A percentile compares a stretch with the other conserved stretches of the same genome.
Evolutionary conservation across 2,329 filamentous ascomycete species (phyloP).

Genomic region (Pseudogymnoascus sp.): DNA sequence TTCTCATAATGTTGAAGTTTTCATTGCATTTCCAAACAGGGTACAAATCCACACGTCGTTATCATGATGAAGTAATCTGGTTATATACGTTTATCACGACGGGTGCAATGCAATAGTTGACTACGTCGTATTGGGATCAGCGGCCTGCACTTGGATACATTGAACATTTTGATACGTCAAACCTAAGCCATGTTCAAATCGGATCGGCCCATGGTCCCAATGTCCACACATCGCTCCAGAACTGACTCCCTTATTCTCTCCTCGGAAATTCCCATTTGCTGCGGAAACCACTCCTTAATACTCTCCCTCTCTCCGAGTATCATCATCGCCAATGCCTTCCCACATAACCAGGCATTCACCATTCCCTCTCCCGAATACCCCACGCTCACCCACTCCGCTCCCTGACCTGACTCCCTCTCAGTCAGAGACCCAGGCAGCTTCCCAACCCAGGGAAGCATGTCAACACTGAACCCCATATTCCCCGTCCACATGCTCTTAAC

Average conservation of each 20-base stretch:
- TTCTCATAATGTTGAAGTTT: neutral
- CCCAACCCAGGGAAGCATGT: constrained; percentile 44
- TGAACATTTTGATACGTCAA: no score
- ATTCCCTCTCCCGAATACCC: constrained; percentile 47
- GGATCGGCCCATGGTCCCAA: neutral
- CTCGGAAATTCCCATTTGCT: neutral
- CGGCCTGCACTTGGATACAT: no score
- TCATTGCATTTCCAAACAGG: no score
- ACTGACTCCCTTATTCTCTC: neutral
- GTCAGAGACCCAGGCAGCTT: constrained; percentile 31
- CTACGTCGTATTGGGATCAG: no score
- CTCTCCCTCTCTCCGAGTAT: constrained; percentile 31
- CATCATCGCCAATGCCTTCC: constrained; percentile 41
- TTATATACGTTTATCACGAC: no score
- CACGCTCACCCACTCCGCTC: constrained; percentile 42
- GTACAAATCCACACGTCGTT: no score
- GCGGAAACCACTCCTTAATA: neutral
- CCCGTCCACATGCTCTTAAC: constrained; percentile 43
- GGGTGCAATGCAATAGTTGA: no score
- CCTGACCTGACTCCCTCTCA: constrained; percentile 11
- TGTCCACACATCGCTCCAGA: neutral
- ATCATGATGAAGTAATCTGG: no score
- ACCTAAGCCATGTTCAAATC: neutral
- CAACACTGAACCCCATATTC: constrained; percentile 40
- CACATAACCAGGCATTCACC: constrained; percentile 46